These are phyloP conservation scores for Bruguiera hainesii DNA, from an alignment of 441 rosid genomes.

Conservation along the genomic window DNA sequence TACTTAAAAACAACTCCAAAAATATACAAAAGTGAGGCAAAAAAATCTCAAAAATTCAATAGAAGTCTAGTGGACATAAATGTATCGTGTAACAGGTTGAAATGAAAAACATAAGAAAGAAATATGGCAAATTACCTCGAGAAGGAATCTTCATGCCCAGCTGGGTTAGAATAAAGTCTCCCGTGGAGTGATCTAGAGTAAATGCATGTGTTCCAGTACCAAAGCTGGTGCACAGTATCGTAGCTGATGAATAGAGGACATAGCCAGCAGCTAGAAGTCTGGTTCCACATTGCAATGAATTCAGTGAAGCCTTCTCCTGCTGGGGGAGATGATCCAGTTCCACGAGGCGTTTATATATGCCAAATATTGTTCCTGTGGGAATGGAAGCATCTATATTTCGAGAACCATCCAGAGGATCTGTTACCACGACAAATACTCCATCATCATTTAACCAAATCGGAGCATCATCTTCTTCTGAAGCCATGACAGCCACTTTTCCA, in stretches of 20 bases:
- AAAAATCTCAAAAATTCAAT: background rate
- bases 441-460: conserved; percentile 71
- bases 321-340: conserved; percentile 75
- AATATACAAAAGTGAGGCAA: background rate
- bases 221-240: conserved; percentile 71
- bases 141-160: conserved; percentile 67
- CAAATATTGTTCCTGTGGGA: conserved; percentile 89
- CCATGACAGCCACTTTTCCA: conserved; percentile 91
- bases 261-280: conserved; percentile 83
- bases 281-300: conserved; percentile 77
- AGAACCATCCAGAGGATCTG: conserved; percentile 96
- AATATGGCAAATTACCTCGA: conserved; percentile 49
- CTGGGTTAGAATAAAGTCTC: conserved; percentile 86
- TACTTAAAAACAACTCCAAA: background rate
- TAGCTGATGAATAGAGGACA: conserved; percentile 89
- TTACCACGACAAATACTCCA: conserved; percentile 77
- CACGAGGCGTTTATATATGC: conserved; percentile 61
- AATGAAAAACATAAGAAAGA: background rate
- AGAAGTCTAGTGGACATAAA: background rate
- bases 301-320: conserved; percentile 67
- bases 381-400: conserved; percentile 92
- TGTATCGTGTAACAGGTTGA: background rate
- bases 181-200: conserved; percentile 78
- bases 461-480: conserved; percentile 85
- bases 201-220: conserved; percentile 94